Conservation (phyloP, 768 basidiomycete species). For the Termitomyces sp. region DNA sequence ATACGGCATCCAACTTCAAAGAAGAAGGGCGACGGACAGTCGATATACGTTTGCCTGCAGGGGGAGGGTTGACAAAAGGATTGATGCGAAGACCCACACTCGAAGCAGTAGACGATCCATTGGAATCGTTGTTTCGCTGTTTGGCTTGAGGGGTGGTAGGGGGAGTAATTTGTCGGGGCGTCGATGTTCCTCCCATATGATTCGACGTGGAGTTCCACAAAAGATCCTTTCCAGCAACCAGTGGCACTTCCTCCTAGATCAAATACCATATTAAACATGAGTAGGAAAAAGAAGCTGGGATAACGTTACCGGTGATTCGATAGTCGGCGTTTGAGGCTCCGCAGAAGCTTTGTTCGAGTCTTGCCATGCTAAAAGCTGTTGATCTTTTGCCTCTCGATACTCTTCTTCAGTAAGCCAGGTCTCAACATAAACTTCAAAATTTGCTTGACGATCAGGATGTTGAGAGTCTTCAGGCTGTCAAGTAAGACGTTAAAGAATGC, state of each 20-base stretch:
- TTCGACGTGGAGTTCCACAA: slow-evolving; percentile 59
- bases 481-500: slow-evolving; percentile 1
- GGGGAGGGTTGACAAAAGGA: slow-evolving; percentile 35
- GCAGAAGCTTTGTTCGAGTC: slow-evolving; percentile 41
- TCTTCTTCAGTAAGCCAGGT: slow-evolving; percentile 75
- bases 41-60: slow-evolving; percentile 30
- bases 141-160: slow-evolving; percentile 17
- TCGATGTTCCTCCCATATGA: slow-evolving; percentile 21
- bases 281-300: slow-evolving; percentile 2
- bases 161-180: slow-evolving; percentile 26
- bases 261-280: slow-evolving; percentile 4
- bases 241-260: slow-evolving; percentile 11
- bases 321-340: slow-evolving; percentile 36
- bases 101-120: slow-evolving; percentile 44
- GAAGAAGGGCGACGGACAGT: slow-evolving; percentile 39
- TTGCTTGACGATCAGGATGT: slow-evolving; percentile 67
- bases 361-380: slow-evolving; percentile 64
- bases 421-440: slow-evolving; percentile 72
- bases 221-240: slow-evolving; percentile 53
- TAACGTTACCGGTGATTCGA: slow-evolving; percentile 30
- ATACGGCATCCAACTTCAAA: slow-evolving; percentile 2
- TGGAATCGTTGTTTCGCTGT: slow-evolving; percentile 20
- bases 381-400: slow-evolving; percentile 57
- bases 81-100: slow-evolving; percentile 41
- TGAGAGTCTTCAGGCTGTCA: slow-evolving; percentile 68